These are phyloP conservation scores for Penicillium simplicissimum DNA, from an alignment of 495 filamentous ascomycete species.

Conservation along the genomic window DNA sequence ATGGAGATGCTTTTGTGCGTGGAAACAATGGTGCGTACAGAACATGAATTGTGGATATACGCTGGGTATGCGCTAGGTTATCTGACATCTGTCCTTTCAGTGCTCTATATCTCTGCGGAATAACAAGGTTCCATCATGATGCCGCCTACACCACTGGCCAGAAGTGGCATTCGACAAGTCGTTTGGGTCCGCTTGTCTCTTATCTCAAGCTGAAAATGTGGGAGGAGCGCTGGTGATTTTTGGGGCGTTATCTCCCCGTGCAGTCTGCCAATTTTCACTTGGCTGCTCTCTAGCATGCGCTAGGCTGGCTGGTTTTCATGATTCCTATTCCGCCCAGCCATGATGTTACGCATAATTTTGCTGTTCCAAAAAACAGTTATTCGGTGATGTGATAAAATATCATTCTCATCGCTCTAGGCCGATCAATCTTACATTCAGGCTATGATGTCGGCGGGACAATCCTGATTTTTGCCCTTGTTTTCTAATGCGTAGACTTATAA, in stretches of 20 bases:
- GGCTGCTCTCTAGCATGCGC: not conserved
- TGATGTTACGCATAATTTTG: not conserved
- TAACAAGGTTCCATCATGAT: conserved; percentile 16
- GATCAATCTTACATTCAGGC: not conserved
- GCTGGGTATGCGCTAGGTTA: not conserved
- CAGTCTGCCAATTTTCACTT: not conserved
- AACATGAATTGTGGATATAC: not conserved
- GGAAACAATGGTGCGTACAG: conserved; percentile 82
- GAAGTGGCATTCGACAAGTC: not conserved
- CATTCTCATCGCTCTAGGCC: not conserved
- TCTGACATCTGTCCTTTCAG: conserved; percentile 16
- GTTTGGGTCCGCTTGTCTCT: not conserved
- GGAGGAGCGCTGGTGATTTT: not conserved
- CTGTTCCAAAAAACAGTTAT: not conserved
- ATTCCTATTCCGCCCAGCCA: not conserved
- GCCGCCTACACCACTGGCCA: not conserved
- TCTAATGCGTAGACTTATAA: not conserved
- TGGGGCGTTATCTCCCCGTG: not conserved
- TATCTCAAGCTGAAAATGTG: not conserved
- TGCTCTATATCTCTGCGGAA: conserved; percentile 45
- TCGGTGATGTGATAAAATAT: not conserved
- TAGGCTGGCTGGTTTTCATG: not conserved
- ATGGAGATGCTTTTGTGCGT: conserved; percentile 94
- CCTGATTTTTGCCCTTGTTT: not conserved
- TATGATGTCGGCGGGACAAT: not conserved